phyloP scores from a whole-genome alignment of 495 filamentous ascomycete species.

The Recurvomyces mirabilis region DNA sequence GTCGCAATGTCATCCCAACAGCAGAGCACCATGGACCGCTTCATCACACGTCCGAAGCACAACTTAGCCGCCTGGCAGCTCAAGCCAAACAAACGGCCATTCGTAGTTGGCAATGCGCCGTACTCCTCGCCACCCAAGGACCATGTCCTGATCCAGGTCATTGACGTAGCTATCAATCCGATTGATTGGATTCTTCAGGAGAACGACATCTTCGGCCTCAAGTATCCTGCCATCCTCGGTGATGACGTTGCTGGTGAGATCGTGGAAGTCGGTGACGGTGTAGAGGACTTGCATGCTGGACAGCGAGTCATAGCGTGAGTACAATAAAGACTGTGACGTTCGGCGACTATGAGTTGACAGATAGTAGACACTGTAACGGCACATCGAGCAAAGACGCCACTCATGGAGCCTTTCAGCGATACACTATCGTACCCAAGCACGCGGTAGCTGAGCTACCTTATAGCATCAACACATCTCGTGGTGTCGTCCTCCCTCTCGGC shows the following conservation, averaged over 20 bases:
- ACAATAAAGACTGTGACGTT: not conserved
- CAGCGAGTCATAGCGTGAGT: constrained; percentile 25
- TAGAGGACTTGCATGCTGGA: constrained; percentile 22
- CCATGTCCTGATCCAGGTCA: constrained; percentile 33
- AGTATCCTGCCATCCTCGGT: constrained; percentile 24
- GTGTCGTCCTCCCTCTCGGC: constrained; percentile 38
- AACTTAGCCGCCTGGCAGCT: constrained; percentile 34
- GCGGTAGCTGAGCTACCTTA: constrained; percentile 33
- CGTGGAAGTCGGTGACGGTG: constrained; percentile 23
- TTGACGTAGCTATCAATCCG: constrained; percentile 35
- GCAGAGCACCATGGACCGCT: constrained; percentile 1
- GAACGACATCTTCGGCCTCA: constrained; percentile 5
- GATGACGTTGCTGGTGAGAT: constrained; percentile 26
- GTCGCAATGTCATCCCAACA: no score
- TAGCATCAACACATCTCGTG: constrained; percentile 32
- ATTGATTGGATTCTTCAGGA: constrained; percentile 24
- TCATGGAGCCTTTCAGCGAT: constrained; percentile 19
- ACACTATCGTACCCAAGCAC: constrained; percentile 4
- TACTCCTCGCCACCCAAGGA: constrained; percentile 29
- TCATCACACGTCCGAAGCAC: not conserved
- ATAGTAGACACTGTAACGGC: constrained; percentile 12
- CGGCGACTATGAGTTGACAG: not conserved
- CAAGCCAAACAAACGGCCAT: constrained; percentile 23
- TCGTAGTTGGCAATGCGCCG: constrained; percentile 29
- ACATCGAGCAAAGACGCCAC: constrained; percentile 2